A percentile compares a stretch with the other conserved stretches of the same genome.
Conservation (phyloP, 2,329 filamentous ascomycete species). For the Microdochium paspali region DNA sequence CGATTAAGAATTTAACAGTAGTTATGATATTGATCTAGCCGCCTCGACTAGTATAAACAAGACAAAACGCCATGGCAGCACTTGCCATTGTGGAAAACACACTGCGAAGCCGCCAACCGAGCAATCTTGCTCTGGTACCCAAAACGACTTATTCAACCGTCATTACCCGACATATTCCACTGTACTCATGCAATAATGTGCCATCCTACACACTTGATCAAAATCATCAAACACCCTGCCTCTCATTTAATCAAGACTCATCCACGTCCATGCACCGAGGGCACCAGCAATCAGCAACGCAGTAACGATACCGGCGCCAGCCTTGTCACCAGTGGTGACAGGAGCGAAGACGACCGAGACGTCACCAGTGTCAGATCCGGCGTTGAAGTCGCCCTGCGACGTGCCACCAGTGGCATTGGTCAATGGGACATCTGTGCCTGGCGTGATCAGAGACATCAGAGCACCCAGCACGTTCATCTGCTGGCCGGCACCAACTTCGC, state of each 20-base stretch:
- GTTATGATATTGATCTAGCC: too few species aligned
- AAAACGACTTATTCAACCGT: too few species aligned
- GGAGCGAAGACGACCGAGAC: conserved; percentile 20
- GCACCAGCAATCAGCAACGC: conserved; percentile 29
- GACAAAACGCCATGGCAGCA: too few species aligned
- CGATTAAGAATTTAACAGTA: too few species aligned
- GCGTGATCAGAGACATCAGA: conserved; percentile 41
- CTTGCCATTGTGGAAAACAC: conserved; percentile 1
- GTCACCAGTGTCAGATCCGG: conserved; percentile 24
- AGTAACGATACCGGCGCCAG: conserved; percentile 39
- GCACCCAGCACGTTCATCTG: conserved; percentile 50
- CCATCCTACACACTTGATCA: background rate
- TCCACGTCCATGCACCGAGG: conserved; percentile 38
- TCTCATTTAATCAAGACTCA: conserved; percentile 25
- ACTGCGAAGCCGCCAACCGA: background rate
- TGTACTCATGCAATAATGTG: background rate
- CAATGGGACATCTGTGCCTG: conserved; percentile 27
- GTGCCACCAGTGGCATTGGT: conserved; percentile 42
- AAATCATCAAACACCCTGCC: background rate
- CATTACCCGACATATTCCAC: background rate
- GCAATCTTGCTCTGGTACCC: too few species aligned
- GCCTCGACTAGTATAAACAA: too few species aligned
- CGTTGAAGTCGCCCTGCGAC: conserved; percentile 32
- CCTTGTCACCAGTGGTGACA: conserved; percentile 33
- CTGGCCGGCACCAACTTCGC: conserved; percentile 47